These are phyloP conservation scores for Arachis hypogaea DNA, from an alignment of 306 rosid genomes.

Conservation along the genomic window DNA sequence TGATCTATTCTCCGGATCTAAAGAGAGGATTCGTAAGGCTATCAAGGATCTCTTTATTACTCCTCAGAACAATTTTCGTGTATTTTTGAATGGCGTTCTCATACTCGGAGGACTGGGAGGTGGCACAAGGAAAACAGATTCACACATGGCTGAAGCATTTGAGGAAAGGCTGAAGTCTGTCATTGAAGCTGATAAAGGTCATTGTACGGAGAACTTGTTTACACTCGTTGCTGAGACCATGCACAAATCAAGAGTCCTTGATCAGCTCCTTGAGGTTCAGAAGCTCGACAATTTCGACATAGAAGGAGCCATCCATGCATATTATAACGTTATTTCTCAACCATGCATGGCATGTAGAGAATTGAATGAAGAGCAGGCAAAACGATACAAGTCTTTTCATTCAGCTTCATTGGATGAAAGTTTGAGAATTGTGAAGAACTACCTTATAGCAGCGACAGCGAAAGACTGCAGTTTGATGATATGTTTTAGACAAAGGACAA, in stretches of 20 bases:
- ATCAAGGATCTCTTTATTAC: conserved; percentile 69
- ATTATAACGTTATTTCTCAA: conserved; percentile 72
- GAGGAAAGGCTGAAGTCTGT: conserved; percentile 77
- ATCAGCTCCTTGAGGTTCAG: conserved; percentile 79
- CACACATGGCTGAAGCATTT: conserved; percentile 55
- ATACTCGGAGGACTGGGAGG: conserved; percentile 88
- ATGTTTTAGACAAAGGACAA: conserved; percentile 70
- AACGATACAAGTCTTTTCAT: conserved; percentile 65
- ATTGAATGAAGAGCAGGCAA: conserved; percentile 59
- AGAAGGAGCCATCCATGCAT: conserved; percentile 92
- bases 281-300: conserved; percentile 82
- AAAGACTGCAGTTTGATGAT: conserved; percentile 96
- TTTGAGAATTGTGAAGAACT: conserved; percentile 77
- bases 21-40: conserved; percentile 76
- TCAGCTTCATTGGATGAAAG: conserved; percentile 78
- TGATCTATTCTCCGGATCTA: conserved; percentile 81
- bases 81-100: conserved; percentile 81
- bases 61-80: conserved; percentile 94
- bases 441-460: conserved; percentile 84
- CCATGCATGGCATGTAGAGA: conserved; percentile 72
- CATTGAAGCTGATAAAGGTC: conserved; percentile 65
- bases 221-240: conserved; percentile 72
- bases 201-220: conserved; percentile 55
- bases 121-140: conserved; percentile 58
- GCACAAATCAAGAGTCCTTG: conserved; percentile 65